Base-by-base conservation (phyloP, 768 basidiomycete species). In the Trametopsis cervina region DNA sequence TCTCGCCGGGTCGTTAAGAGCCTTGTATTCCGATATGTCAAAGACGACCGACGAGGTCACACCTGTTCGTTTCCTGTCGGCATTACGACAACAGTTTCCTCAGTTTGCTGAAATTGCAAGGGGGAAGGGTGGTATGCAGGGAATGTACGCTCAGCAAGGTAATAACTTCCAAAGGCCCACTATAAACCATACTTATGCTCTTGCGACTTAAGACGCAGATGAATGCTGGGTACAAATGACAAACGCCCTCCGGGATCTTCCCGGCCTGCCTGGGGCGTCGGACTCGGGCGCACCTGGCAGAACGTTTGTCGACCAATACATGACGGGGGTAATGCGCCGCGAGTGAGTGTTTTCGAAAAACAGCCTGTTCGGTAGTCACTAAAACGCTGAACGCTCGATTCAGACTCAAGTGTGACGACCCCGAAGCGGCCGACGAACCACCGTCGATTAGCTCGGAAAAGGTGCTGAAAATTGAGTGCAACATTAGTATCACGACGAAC, bases 381-480 rank as follows among this genome's bases (percentile, higher is more conserved):
- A n/a, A n/a, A 11, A 4, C 23, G n/a, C 24, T 52, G 15, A 40
- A 36, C 43, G 33, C 20, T 10, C n/a, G 25, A 11, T 26, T 1
- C 51, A 96, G 91, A 55, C 61, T 93, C 49, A 84, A 75, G 52
- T 90, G 86, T 54, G 80, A 83, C 36, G 95, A 33, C 29, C 29
- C 29, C 9, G 29, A 97, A 62, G 80, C 86, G 1, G 73, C 85
- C 0, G 85, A 90, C 7, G 96, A 99, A 59, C 69, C 78, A 0
- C 58, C 82, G 4, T 78, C 83, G 6, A 63, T 80, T 2, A 66
- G 75, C 0, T 70, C 62, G 5, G 94, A 98, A 58, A 78, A 75
- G 22, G 82, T 93, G 12, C 75, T 91, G 42, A 95, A 98, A 64
- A 69, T 98, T 21, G 87, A 90, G 54, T 98, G 95, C 61, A 95